Base-by-base conservation (phyloP, 768 basidiomycete species). In the Mycena metata region DNA sequence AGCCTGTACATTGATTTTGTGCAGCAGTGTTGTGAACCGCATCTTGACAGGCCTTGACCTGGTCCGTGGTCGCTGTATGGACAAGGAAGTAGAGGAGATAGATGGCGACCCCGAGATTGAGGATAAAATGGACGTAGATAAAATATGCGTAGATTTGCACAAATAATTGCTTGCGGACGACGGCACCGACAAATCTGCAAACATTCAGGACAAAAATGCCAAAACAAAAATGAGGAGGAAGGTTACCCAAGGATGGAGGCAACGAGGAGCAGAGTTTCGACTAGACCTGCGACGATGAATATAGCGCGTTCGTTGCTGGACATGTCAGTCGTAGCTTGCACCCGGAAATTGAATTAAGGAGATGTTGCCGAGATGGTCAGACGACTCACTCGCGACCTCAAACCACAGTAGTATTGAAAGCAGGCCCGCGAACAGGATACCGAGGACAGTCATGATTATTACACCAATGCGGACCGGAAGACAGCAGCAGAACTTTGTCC, bases 381-480 rank as follows among this genome's bases (percentile, higher is more conserved):
- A 47, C 64, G 19, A 83, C 89, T 66, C 66, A 91, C 91, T 83
- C 24, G 80, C 81, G 19, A 91, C 77, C 74, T 91, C 88, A 75
- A 87, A 89, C 90, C 90, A 92, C 26, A 90, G 72, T 41, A 87
- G 74, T 69, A 87, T 76, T 3, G 88, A 82, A 36, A 91, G 79
- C 19, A 85, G 66, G 2, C 86, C 90, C 10, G 88, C 81, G 35
- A 90, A 78, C 21, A 90, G 69, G 60, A 90, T 84, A 1, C 85
- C 85, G 10, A 91, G 76, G 3, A 84, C 64, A 33, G 88, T 83
- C 82, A 89, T 84, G 49, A 85, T 71, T 50, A 88, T 79, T 36
- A 91, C 89, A 39, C 91, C 89, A 6, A 86, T 62, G 64, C 90
- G 84, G 8, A 90, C 88, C 33, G 89, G 89, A 70, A 90, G 90